Percentiles rank a stretch among this genome's conserved stretches.
These are phyloP conservation scores for Xerocomus minutiporus DNA, from an alignment of 1,284 basidiomycete species.

Conservation along the genomic window DNA sequence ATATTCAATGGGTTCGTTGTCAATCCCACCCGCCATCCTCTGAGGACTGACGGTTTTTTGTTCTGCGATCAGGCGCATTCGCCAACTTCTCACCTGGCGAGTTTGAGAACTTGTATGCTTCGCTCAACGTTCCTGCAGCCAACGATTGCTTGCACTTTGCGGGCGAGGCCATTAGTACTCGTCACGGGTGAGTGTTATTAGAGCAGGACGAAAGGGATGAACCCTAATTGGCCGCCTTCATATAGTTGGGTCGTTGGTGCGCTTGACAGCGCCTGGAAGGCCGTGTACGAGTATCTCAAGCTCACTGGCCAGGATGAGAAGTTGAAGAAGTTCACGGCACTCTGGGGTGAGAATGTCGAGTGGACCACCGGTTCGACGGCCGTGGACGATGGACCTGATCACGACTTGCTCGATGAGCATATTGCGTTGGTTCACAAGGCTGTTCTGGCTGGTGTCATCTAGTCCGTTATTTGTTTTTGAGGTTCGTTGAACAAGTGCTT, in stretches of 20 bases:
- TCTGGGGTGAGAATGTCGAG: conserved; percentile 23
- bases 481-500: not conserved
- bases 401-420: conserved; percentile 11
- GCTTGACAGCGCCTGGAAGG: conserved; percentile 25
- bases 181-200: conserved; percentile 16
- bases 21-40: no score
- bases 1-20: conserved; percentile 12
- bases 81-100: conserved; percentile 18
- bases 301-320: conserved; percentile 11
- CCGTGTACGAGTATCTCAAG: conserved; percentile 22
- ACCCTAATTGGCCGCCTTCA: not conserved
- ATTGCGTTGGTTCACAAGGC: conserved; percentile 11
- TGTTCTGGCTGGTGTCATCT: not conserved
- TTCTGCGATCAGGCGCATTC: conserved; percentile 13
- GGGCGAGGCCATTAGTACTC: conserved; percentile 20
- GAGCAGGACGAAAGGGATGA: not conserved
- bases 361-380: conserved; percentile 9
- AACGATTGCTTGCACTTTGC: conserved; percentile 18
- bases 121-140: conserved; percentile 16
- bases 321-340: conserved; percentile 7
- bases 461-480: not conserved
- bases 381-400: not conserved
- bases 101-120: conserved; percentile 15
- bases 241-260: conserved; percentile 24
- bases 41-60: not conserved